Conservation (phyloP, 192 early-diverging fungal species). For the Rhizophagus clarus region DNA sequence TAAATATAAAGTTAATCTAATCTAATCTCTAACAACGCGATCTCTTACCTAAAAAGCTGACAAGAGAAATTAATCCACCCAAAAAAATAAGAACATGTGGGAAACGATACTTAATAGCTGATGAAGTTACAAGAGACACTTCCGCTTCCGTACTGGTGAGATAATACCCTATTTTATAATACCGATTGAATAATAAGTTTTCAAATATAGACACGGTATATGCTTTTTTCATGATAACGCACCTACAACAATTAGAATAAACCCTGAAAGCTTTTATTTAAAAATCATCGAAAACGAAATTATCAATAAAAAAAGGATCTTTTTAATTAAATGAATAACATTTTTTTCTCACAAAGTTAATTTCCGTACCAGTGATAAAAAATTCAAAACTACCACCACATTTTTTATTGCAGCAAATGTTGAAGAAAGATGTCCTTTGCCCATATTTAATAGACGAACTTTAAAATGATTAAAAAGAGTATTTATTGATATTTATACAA, state of each 20-base stretch:
- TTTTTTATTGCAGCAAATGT: background rate
- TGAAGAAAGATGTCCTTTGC: background rate
- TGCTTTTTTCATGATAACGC: background rate
- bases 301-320: background rate
- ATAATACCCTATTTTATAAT: background rate
- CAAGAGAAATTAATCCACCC: slow-evolving; percentile 14
- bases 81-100: background rate
- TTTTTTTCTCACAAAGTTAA: background rate
- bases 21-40: background rate
- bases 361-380: slow-evolving; percentile 6
- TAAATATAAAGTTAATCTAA: background rate
- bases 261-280: background rate
- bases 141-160: background rate
- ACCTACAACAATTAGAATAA: slow-evolving; percentile 15
- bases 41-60: background rate
- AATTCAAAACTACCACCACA: background rate
- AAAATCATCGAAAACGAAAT: background rate
- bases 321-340: background rate
- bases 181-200: background rate
- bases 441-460: background rate
- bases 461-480: too few species aligned
- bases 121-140: background rate
- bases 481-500: too few species aligned
- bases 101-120: background rate
- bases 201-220: background rate